Evolutionary conservation across 352 stramenopile genomes (phyloP), one percentile per base, ranked within the genome.

Genomic region (Achlya hypogyna): DNA sequence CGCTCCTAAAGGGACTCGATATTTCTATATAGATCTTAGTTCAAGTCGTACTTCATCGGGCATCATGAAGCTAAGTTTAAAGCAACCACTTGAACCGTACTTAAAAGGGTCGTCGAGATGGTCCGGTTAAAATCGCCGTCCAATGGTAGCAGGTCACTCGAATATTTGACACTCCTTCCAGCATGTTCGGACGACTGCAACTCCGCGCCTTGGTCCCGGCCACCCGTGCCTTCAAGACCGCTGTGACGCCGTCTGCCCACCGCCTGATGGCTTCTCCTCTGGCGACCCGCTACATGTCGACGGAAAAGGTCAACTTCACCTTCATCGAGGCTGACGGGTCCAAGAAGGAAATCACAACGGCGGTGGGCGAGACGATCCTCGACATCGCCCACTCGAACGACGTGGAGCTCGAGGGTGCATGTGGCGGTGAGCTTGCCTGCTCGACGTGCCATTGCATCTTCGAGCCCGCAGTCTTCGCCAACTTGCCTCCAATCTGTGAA

Each of bases 401-500:
- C 76, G 81, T 98, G 43, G 92, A 98, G 74, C 78, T 98, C 3
- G 92, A 98, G 76, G 75, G 77, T 43, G 93, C 93, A 10, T 98
- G 93, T 53, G 93, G 92, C 2, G 91, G 91, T 10, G 93, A 98
- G 69, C 69, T 97, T 27, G 92, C 93, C 23, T 98, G 93, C 72
- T 97, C 89, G 40, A 98, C 93, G 31, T 98, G 93, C 76, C 92
- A 98, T 78, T 72, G 97, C 51, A 77, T 98, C 40, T 93, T 98
- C 42, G 82, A 91, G 53, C 82, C 97, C 69, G 82, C 91, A 22
- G 78, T 96, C 34, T 98, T 87, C 62, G 86, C 95, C 28, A 75
- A 82, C 43, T 74, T 98, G 23, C 90, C 90, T 10, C 75, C 84
- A 72, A 90, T 96, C 66, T 84, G 78, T 54, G 89, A 98, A 72